These are phyloP conservation scores for Zea mays DNA, from an alignment of 176 grass and related monocot species.

Conservation along the genomic window Zm-B73-REFERENCE-NAM-5.0 NC_050102.1:154351001-154351500, in stretches of 20 bases:
- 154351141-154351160: conserved; percentile 71
- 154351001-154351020: conserved; percentile 90
- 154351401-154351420: background rate
- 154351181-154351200: conserved; percentile 5
- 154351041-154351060: conserved; percentile 84
- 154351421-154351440: background rate
- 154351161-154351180: background rate
- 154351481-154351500: conserved; percentile 11
- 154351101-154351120: conserved; percentile 65
- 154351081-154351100: conserved; percentile 63
- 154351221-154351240: too few species aligned
- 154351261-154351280: conserved; percentile 67
- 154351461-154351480: background rate
- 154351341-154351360: background rate
- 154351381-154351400: too few species aligned
- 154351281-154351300: conserved; percentile 66
- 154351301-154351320: conserved; percentile 80
- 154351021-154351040: conserved; percentile 78
- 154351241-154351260: conserved; percentile 19
- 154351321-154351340: conserved; percentile 67
- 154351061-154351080: conserved; percentile 81
- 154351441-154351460: background rate
- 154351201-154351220: too few species aligned
- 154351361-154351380: too few species aligned
- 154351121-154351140: conserved; percentile 74